Base-by-base conservation (phyloP, 768 basidiomycete species). In the Kockovaella imperatae region DNA sequence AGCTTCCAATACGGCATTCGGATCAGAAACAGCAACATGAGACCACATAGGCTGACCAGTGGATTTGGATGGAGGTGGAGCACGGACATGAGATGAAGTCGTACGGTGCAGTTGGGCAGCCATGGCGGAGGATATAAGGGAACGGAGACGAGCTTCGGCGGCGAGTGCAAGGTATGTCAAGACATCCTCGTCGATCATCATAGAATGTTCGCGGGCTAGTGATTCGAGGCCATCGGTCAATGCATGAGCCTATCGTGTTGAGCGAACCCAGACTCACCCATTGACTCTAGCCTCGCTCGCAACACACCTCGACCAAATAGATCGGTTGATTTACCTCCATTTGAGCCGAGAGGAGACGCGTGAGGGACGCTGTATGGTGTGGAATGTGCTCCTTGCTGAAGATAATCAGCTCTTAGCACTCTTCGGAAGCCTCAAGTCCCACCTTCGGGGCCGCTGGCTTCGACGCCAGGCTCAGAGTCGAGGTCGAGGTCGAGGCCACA, bases 51-150 rank as follows among this genome's bases (percentile, higher is more conserved):
- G 52, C 31, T 32, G 10, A 40, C 44, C 52, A 4, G 45, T 54
- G 21, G 45, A 17, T 25, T 26, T 18, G 7, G 35, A 41, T 4
- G 28, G 17, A 25, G 64, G 50, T 13, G 51, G 52, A 17, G 51
- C 30, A 17, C 48, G 54, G 11, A 56, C 47, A 38, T 66, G 53
- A 14, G 52, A 51, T 7, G 59, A 51, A 36, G 47, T 39, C 4
- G 55, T 57, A 8, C 61, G 57, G 35, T 66, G 64, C 11, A 32
- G 31, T 39, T 62, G 60, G 15, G 64, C 64, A 4, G 51, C 43
- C 14, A 62, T 31, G n/a, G 59, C 47, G 2, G 49, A 43, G 17
- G 49, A 17, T 1, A 66, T 17, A 1, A 66, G 36, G 7, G 44
- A 32, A 21, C 59, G 49, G 1, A 66, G 46, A n/a, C 64, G 56